These are phyloP conservation scores for Acrocalymma vagum DNA, from an alignment of 2,329 filamentous ascomycete species.

Conservation along the genomic window DNA sequence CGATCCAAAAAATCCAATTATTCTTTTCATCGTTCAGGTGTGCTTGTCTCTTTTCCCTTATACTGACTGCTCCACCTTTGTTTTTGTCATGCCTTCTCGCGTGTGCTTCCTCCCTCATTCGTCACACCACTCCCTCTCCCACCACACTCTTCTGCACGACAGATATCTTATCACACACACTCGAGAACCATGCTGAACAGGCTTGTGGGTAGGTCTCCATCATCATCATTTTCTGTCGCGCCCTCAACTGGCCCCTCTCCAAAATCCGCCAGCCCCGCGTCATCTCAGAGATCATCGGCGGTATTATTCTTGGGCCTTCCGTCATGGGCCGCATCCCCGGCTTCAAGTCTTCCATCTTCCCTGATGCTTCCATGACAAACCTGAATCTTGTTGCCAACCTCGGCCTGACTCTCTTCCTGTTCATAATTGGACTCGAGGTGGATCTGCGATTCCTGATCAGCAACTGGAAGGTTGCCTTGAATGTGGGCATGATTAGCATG, in stretches of 20 bases:
- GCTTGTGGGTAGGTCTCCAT: constrained; percentile 75
- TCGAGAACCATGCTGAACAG: no score
- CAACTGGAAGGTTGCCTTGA: constrained; percentile 82
- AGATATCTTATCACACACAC: no score
- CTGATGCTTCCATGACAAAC: constrained; percentile 75
- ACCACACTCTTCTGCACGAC: no score
- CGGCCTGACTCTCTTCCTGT: constrained; percentile 84
- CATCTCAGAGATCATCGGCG: constrained; percentile 86
- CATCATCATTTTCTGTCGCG: constrained; percentile 77
- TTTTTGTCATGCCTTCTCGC: no score
- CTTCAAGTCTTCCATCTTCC: constrained; percentile 81
- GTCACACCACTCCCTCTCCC: no score
- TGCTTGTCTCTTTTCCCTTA: constrained; percentile 6
- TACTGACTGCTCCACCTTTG: no score
- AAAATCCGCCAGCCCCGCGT: constrained; percentile 82
- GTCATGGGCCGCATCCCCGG: constrained; percentile 87
- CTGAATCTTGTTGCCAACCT: constrained; percentile 82
- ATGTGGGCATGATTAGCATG: constrained; percentile 83
- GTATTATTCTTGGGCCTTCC: constrained; percentile 84
- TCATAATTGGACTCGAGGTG: constrained; percentile 87
- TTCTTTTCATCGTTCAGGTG: constrained; percentile 79
- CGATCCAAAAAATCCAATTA: constrained; percentile 75
- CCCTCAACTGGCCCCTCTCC: constrained; percentile 79
- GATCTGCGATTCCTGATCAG: constrained; percentile 78
- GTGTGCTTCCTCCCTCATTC: no score